A percentile compares a stretch with the other conserved stretches of the same genome.
phyloP scores from a whole-genome alignment of 2,329 filamentous ascomycete species.

The Septoria petroselini region DNA sequence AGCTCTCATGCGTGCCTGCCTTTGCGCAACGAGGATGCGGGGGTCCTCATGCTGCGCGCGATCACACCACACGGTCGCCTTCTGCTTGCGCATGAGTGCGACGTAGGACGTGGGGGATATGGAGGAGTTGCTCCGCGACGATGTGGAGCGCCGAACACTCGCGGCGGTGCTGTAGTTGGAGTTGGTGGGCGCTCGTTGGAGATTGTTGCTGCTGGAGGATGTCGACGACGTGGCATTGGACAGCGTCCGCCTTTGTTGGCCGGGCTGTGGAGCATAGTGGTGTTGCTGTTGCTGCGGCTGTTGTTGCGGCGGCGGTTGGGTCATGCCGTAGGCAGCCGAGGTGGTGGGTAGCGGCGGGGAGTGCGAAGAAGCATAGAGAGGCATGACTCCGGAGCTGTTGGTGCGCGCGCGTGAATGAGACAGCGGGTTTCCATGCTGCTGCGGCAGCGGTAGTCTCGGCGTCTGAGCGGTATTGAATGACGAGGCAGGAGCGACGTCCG shows the following conservation, averaged over 20 bases:
- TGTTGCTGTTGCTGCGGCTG: constrained; percentile 5
- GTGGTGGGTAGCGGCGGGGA: constrained; percentile 24
- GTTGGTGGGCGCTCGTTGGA: constrained; percentile 50
- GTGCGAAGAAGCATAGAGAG: constrained; percentile 27
- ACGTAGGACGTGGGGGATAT: constrained; percentile 75
- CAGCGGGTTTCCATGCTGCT: constrained; percentile 17
- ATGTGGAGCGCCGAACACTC: constrained; percentile 68
- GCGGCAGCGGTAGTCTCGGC: constrained; percentile 17
- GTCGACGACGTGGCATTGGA: constrained; percentile 71
- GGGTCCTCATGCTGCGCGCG: constrained; percentile 90
- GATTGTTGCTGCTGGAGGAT: constrained; percentile 53
- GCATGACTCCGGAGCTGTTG: constrained; percentile 30
- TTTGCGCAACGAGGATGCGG: constrained; percentile 74
- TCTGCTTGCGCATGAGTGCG: constrained; percentile 91
- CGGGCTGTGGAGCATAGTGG: constrained; percentile 18
- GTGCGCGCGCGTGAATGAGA: constrained; percentile 50
- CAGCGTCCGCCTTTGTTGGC: constrained; percentile 52
- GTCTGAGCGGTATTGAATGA: constrained; percentile 9
- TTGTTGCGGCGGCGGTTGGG: constrained; percentile 15
- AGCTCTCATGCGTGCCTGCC: constrained; percentile 82
- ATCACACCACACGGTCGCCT: constrained; percentile 98
- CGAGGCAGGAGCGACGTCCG: constrained; percentile 3
- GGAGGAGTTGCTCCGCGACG: constrained; percentile 64
- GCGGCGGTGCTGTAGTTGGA: constrained; percentile 28
- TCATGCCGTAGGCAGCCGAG: constrained; percentile 26